Conservation (phyloP, 1,284 basidiomycete genomes). For the Cryptococcus maquisensis region DNA sequence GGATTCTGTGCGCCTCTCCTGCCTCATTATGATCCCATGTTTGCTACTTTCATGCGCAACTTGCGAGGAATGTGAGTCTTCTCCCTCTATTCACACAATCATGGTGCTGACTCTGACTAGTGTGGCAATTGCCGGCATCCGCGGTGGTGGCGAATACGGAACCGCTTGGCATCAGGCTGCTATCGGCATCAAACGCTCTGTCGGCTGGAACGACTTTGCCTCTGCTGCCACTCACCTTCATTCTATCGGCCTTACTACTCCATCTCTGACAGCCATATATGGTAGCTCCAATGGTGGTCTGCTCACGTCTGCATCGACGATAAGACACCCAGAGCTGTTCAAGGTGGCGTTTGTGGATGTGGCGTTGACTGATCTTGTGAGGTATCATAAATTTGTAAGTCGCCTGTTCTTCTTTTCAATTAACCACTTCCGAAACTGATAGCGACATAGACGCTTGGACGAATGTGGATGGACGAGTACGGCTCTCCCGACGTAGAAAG, state of each 20-base stretch:
- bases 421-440: neutral
- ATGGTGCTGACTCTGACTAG: conserved; percentile 1
- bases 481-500: conserved; percentile 13
- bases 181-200: conserved; percentile 9
- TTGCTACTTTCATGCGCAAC: conserved; percentile 16
- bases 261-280: conserved; percentile 13
- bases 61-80: conserved; percentile 16
- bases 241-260: conserved; percentile 9
- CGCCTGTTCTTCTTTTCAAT: neutral
- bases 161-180: conserved; percentile 19
- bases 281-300: conserved; percentile 21
- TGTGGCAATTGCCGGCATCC: conserved; percentile 20
- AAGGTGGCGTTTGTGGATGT: conserved; percentile 14
- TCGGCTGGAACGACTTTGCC: conserved; percentile 17
- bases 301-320: conserved; percentile 11
- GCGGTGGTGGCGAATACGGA: conserved; percentile 22
- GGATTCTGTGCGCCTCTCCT: conserved; percentile 8
- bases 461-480: conserved; percentile 16
- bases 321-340: conserved; percentile 16
- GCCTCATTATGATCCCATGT: conserved; percentile 16
- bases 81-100: neutral
- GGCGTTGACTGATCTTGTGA: conserved; percentile 9
- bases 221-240: conserved; percentile 14
- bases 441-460: conserved; percentile 9
- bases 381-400: conserved; percentile 21